Evolutionary conservation across 2,329 filamentous ascomycete species (phyloP).

Genomic region (Talaromyces sp.): DNA sequence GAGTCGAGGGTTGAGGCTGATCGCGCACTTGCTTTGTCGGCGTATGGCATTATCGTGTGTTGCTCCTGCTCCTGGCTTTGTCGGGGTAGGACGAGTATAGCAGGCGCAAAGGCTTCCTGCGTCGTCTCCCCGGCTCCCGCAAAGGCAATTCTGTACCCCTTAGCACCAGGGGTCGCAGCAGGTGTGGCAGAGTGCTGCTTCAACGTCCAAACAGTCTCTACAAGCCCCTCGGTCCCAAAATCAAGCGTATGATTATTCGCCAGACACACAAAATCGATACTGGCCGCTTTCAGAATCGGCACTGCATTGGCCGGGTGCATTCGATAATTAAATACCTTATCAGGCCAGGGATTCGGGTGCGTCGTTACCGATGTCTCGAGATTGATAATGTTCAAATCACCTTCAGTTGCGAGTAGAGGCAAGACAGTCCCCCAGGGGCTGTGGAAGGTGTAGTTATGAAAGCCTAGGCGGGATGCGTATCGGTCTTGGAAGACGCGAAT

Average conservation of each 20-base stretch:
- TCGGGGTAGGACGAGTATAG: conserved; percentile 25
- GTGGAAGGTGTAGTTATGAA: conserved; percentile 23
- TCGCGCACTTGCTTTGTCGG: not conserved
- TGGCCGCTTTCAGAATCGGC: conserved; percentile 28
- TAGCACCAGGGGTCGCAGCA: not conserved
- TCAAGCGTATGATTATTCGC: conserved; percentile 44
- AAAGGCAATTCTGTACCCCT: conserved; percentile 25
- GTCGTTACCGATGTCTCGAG: conserved; percentile 41
- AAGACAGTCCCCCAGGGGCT: conserved; percentile 38
- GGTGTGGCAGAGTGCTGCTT: conserved; percentile 14
- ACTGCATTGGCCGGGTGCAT: conserved; percentile 39
- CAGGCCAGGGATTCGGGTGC: conserved; percentile 31
- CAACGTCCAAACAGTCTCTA: conserved; percentile 34
- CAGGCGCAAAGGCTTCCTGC: conserved; percentile 31
- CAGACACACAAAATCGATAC: conserved; percentile 34
- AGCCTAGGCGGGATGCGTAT: conserved; percentile 22
- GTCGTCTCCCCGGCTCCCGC: conserved; percentile 33
- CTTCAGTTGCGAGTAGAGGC: conserved; percentile 26
- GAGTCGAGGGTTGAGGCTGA: not conserved
- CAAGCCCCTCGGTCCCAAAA: conserved; percentile 33
- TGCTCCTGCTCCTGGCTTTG: not conserved
- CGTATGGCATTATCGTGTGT: not conserved
- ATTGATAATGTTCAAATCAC: conserved; percentile 39
- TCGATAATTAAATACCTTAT: conserved; percentile 42
- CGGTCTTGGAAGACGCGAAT: conserved; percentile 21